These are phyloP conservation scores for Trametes cubensis DNA, from an alignment of 768 basidiomycete genomes.

Conservation along the genomic window DNA sequence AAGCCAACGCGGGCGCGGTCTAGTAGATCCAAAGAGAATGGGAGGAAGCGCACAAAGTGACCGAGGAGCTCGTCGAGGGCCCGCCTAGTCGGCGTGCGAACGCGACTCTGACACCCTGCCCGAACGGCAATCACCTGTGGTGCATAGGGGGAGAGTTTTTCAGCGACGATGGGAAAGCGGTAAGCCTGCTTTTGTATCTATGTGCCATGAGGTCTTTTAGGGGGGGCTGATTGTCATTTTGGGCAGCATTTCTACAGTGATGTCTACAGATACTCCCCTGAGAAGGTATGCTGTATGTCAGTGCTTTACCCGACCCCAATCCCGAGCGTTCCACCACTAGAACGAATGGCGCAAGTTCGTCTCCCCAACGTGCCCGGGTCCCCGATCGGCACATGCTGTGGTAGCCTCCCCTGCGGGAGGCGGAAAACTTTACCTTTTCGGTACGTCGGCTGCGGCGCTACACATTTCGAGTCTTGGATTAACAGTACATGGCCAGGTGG, in stretches of 20 bases:
- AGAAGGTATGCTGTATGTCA: conserved; percentile 52
- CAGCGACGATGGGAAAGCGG: conserved; percentile 81
- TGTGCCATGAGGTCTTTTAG: background rate
- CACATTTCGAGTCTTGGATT: background rate
- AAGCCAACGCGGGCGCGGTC: conserved; percentile 8
- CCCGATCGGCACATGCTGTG: conserved; percentile 85
- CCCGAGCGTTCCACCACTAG: conserved; percentile 35
- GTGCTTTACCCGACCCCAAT: background rate
- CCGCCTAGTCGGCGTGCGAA: conserved; percentile 84
- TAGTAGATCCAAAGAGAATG: conserved; percentile 81
- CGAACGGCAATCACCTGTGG: conserved; percentile 81
- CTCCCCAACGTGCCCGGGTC: conserved; percentile 83
- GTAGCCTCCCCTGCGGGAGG: conserved; percentile 75
- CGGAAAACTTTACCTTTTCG: conserved; percentile 84
- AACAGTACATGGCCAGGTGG: conserved; percentile 58
- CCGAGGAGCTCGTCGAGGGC: conserved; percentile 80
- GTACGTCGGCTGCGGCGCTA: conserved; percentile 38
- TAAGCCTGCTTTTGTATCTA: conserved; percentile 35
- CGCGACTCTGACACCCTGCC: conserved; percentile 79
- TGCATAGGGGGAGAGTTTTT: conserved; percentile 88
- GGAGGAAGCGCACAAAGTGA: conserved; percentile 81
- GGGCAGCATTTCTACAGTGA: conserved; percentile 84
- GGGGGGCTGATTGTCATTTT: background rate
- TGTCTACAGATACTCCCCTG: conserved; percentile 82
- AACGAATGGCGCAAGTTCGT: conserved; percentile 91